Base-by-base conservation (phyloP, 2,329 filamentous ascomycete genomes). In the Aspergillus persii region DNA sequence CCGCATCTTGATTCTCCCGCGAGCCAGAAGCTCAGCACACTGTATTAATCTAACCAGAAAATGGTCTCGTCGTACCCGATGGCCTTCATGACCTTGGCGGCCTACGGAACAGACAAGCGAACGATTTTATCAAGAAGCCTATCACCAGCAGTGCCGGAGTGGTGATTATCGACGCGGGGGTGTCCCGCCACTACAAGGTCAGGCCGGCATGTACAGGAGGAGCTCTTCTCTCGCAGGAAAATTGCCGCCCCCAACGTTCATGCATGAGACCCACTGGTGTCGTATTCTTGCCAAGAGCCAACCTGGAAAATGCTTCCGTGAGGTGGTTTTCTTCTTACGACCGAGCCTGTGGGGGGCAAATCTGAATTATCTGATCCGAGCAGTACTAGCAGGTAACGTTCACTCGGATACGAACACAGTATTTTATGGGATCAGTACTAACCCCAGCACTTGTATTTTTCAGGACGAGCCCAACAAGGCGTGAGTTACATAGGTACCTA, bases 41-140 rank as follows among this genome's bases (percentile, higher is more conserved):
- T 27, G 48, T 57, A 66, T 67, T 58, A 66, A 67, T 68, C 63
- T 62, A 58, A 62, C 61, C 55, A 54, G 57, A 60, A 53, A 6
- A 41, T 5, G 6, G 2, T 5, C 5, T 31, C 30, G 8, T 41
- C 12, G 15, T 15, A 12, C 4, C 36, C 6, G 5, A n/a, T 12
- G 15, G 36, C 15, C 7, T 41, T n/a, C 36, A n/a, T n/a, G 36
- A 15, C 1, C 15, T 12, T 12, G 33, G 33, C 33, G 11, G 8
- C 33, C 4, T 33, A 33, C 31, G 31, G 31, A 33, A 9, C 31
- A 36, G 8, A 36, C 15, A 36, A 36, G 9, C 33, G 33, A 15
- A 12, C 3, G 3, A 36, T 15, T 36, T 11, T 4, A 3, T 36
- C 33, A 12, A 1, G 9, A 36, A 0, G 11, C 33, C 33, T 36